Base-by-base conservation (phyloP, 2,329 filamentous ascomycete species). In the Corynespora cassiicola region DNA sequence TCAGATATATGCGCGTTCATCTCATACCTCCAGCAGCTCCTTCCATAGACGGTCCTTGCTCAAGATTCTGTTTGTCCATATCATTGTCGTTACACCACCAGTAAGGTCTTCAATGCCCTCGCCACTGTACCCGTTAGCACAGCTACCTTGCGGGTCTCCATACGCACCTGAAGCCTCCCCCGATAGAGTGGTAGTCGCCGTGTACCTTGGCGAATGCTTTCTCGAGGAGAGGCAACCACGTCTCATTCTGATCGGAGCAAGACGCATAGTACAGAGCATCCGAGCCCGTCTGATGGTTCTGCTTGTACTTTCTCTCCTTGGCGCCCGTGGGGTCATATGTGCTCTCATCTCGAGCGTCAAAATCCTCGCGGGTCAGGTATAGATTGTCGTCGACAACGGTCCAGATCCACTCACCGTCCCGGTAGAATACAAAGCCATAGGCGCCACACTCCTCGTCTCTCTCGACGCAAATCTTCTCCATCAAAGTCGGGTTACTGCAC, bases 351-450 rank as follows among this genome's bases (percentile, higher is more conserved):
- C 29, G 86, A 76, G 64, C 86, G 53, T 94, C 87, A 74, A 89
- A 95, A 61, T 88, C 86, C 1, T 85, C 83, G 0, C 85, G 85
- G 24, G 80, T 84, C 16, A 95, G 79, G 63, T 88, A 95, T 0
- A 96, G 77, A 66, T 95, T 94, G 66, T 96, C 90, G 58, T 96
- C 91, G 36, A 96, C 81, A 33, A 96, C 91, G 30, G 87, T 91
- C 61, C 89, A 90, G 41, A 92, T 87, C 90, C 90, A 96, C 31
- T 70, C 65, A 22, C 68, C 68, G 28, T 71, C 68, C 35, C 88
- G 78, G 65, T 87, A 82, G 58, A 94, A 92, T 5, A 94, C 87
- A 51, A 94, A 95, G 0, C 89, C 89, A 49, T 94, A 94, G 1
- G 92, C 87, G 4, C 88, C 88, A 3, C 90, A 82, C 16, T 80